Evolutionary conservation across 2,329 filamentous ascomycete genomes (phyloP), one percentile per base, ranked within the genome.

Genomic region (Microthyrium microscopicum): DNA sequence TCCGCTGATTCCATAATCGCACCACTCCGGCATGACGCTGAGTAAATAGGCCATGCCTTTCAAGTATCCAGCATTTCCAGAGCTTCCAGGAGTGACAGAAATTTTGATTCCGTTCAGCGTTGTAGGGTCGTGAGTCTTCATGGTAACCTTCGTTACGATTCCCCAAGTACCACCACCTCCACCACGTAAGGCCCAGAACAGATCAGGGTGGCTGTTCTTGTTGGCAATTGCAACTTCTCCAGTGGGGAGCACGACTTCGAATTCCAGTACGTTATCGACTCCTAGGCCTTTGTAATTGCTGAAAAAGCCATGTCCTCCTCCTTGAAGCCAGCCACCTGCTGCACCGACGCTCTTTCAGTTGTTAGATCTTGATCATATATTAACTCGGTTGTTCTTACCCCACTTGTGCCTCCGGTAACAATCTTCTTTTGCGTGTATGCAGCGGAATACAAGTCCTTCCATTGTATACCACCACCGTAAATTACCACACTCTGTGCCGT

Each of bases 191-290:
- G 59, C 57, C 26, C 52, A 40, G 47, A 54, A 58, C 2, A 59
- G 44, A n/a, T 55, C 51, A 1, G 41, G 20, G 29, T 58, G 43
- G 26, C 54, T 37, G 30, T 47, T 53, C 4, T 47, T 41, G 22
- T 47, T 55, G 4, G 54, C 54, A 0, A 41, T 53, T 4, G 58
- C 46, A 18, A 54, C 35, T 1, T 38, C 33, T 6, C 58, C 59
- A 19, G 51, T 41, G 1, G 57, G 53, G 0, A 55, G 46, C 25
- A 63, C 50, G 3, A 62, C 54, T 20, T 57, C 44, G 5, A 50
- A 49, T 36, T 60, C 56, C 22, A 64, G 53, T 1, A 58, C 48
- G 40, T 64, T 55, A 39, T 64, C 61, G 1, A 56, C 54, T 2
- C 50, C 58, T 9, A 63, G 47, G 3, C 59, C 60, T 35, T 58